phyloP scores from a whole-genome alignment of 495 filamentous ascomycete species.

The Xylaria acuta region DNA sequence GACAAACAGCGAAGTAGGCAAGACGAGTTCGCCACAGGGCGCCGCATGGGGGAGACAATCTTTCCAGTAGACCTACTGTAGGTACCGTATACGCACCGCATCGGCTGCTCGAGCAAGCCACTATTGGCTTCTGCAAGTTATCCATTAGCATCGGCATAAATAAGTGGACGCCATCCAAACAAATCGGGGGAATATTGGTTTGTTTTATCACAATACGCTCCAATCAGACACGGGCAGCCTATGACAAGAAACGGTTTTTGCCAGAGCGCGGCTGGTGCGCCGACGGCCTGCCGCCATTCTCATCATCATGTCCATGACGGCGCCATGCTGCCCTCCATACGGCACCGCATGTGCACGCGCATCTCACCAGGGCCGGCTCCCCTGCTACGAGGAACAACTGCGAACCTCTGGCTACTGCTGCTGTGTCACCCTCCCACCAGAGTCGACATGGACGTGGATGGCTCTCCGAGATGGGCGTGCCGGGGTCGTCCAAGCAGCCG shows the following conservation, averaged over 20 bases:
- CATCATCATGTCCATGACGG: constrained; percentile 18
- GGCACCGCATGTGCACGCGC: constrained; percentile 20
- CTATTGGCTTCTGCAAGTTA: constrained; percentile 24
- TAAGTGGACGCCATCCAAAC: constrained; percentile 21
- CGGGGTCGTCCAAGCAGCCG: constrained; percentile 37
- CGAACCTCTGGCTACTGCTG: constrained; percentile 31
- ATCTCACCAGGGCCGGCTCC: constrained; percentile 28
- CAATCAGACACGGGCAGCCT: constrained; percentile 23
- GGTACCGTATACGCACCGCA: constrained; percentile 21
- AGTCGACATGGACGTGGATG: constrained; percentile 35
- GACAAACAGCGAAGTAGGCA: constrained; percentile 6
- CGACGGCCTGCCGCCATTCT: constrained; percentile 22
- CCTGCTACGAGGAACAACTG: constrained; percentile 32
- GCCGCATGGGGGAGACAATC: neutral
- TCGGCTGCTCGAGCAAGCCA: constrained; percentile 10
- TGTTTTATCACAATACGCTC: constrained; percentile 30
- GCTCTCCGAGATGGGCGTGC: constrained; percentile 42
- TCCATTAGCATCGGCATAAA: constrained; percentile 29
- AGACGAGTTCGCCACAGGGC: constrained; percentile 5
- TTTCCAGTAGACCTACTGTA: neutral
- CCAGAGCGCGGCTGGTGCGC: constrained; percentile 29
- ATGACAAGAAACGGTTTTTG: constrained; percentile 30
- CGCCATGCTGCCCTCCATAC: constrained; percentile 15
- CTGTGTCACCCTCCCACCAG: constrained; percentile 42
- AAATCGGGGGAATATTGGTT: constrained; percentile 28